Evolutionary conservation across 768 basidiomycete species (phyloP), one percentile per base, ranked within the genome.

Genomic region (Tulasnella sp.): DNA sequence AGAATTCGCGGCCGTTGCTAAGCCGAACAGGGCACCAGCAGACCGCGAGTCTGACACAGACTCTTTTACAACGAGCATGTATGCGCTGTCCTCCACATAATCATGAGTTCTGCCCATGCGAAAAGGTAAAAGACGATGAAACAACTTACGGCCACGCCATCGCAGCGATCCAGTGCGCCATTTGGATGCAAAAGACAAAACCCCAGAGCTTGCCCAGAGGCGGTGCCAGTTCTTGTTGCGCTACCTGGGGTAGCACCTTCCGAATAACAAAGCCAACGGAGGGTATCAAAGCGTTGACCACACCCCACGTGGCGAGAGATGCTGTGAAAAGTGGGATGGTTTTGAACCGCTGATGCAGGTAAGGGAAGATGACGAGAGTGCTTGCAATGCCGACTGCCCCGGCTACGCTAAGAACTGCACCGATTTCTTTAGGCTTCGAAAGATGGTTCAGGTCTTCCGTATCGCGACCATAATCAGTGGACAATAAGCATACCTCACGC

Each of bases 1-100:
- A 78, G 88, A 89, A 67, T 31, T 70, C 6, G 69, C 67, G 54
- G 69, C 79, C 79, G 90, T 89, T 12, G 89, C 86, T 31, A 91
- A 84, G 6, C 90, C 91, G 79, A 91, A 91, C 1, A 88, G 87
- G 54, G 87, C 85, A 0, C 90, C 90, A 22, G 92, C 83, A 22
- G 86, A 84, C 19, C 85, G 83, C 6, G 88, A 84, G 36, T 82
- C 85, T 0, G 89, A 89, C 0, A 86, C 83, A 67, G 86, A 82
- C 70, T 89, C 85, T 77, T 88, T 90, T 64, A 86, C 84, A 14
- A 92, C 83, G 69, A 92, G 84, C 85, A 91, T 88, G 81, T 86
- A 89, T 58, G 89, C 79, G 7, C 91, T 93, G 80, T 22, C 45
- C 17, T 22, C n/a, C 34, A 75, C 42, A 4, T 42, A 67, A 71